Base-by-base conservation (phyloP, 2,329 filamentous ascomycete species). In the Curvularia sp. region DNA sequence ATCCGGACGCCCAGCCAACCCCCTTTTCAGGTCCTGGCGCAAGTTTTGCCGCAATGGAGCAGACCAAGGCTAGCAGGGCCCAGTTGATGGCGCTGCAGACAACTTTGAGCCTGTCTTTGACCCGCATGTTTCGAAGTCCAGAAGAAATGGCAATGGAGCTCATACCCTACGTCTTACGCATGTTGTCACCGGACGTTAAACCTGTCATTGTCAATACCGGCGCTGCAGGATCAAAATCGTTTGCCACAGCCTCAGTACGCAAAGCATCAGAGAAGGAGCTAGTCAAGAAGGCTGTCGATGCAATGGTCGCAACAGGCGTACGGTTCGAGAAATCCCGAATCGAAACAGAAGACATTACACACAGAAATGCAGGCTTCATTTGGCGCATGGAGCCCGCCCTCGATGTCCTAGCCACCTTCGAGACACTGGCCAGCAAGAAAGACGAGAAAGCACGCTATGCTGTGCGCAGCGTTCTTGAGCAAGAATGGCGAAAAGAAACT, bases 381-480 rank as follows among this genome's bases (percentile, higher is more conserved):
- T 98, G 96, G 77, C 87, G 95, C 52, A 93, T 99, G 91, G 94
- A 98, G 72, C 95, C 95, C 84, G 82, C 87, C 0, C 83, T 99
- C n/a, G 95, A 99, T 76, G 82, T 85, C 8, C 83, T 98, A 0
- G 84, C 89, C 1, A 84, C 85, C 0, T 98, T 91, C 67, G 88
- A 91, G 66, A 92, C 92, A 0, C 85, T 86, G 3, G 79, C 73
- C 2, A 72, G 83, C 3, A 80, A 83, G 36, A 84, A 86, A 2
- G 85, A 86, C 9, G 87, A 87, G 0, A 92, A 91, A 0, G 92
- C 92, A 0, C 87, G 95, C n/a, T 99, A 92, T 72, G 94, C 94
- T 1, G 89, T 99, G 5, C 88, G 95, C 21, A 94, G 97, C 75
- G 93, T 97, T 8, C 84, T 99, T 1, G 93, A 97, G 71, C 92